Evolutionary conservation across 306 rosid species (phyloP), one percentile per base, ranked within the genome.

Genomic region (Cyclanthera cordifolia): DNA sequence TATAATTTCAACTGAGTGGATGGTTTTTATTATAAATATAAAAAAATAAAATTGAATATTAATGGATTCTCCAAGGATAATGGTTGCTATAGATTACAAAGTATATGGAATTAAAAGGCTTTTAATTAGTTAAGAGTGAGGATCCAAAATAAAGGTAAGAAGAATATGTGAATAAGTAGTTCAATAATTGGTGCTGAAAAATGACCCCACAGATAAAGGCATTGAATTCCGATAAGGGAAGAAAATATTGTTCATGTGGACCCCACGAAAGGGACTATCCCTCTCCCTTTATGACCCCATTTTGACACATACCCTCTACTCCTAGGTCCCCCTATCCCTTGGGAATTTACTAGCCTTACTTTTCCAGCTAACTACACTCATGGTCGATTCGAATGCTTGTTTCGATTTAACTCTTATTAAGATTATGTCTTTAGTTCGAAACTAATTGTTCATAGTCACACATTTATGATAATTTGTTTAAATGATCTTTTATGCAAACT

Each of bases 211-310:
- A 61, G 1, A 19, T 61, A 61, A 61, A 61, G 69, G 69, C 50
- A 39, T 41, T 61, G 50, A 61, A 61, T 61, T 61, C 69, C 28
- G 69, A 61, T 61, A 61, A 61, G 69, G 4, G 10, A 61, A 61
- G 49, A 61, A 61, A 9, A 0, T 8, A 61, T 41, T 61, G 68
- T 61, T 61, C 49, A 61, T 61, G n/a, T 17, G 68, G 68, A 37
- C 68, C 68, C 69, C 48, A 37, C 7, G 69, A 61, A 61, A 61
- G 69, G 28, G 69, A 61, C 69, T 61, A 61, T 61, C 69, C 69
- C 69, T 61, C 69, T 61, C 28, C 50, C 69, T 61, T 39, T 61
- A 20, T 41, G 69, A 20, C 30, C 69, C 68, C 69, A 61, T 34
- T 61, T 61, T 50, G 41, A 61, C 69, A 50, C 69, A 61, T 61